Base-by-base conservation (phyloP, 208 protist species). In the Endotrypanum monterogeii region DNA sequence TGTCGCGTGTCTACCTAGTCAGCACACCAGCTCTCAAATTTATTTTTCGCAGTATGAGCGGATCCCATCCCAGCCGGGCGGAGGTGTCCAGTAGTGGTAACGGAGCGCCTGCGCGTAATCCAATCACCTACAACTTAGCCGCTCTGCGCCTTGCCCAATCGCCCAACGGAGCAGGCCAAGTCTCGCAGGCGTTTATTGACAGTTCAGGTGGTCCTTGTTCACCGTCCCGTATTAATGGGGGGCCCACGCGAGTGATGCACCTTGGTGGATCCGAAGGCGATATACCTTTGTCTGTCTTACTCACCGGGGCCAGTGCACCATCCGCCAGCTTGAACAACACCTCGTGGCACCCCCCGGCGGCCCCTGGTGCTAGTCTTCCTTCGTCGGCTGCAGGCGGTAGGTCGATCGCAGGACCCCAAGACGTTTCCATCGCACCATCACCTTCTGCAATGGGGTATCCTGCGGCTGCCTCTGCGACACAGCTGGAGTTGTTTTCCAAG, bases 111-210 rank as follows among this genome's bases (percentile, higher is more conserved):
- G 48, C 52, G 69, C 75, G 69, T 7, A 67, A 66, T 12, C 75
- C 71, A n/a, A 67, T 80, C 68, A 80, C 55, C 25, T 80, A 80
- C 69, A 74, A 74, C 51, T 46, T 80, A 37, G 75, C 75, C 12
- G 69, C 75, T 1, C 46, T 80, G 44, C 69, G 75, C 28, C 61
- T 80, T 25, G 67, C 75, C 2, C 75, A 80, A 63, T 66, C 75
- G 3, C 25, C 58, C 5, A 70, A 61, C 32, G 39, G 28, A 18
- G 46, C 32, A 8, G 35, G 20, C 46, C 69, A 74, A 58, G 18
- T 23, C 18, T 55, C 67, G 5, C n/a, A 3, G 20, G 32, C 9
- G 9, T 46, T 25, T 9, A 12, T 1, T 44, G n/a, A 9, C 8
- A 66, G 37, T 32, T 5, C 30, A 41, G 37, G 60, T 48, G 44